Evolutionary conservation across 306 rosid species (phyloP).

Genomic region (cucumber (Cucumis sativus)): Cucumber_9930_V3 NC_026659.2:24564001-24564500

Average conservation of each 20-base stretch:
- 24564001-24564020: constrained; percentile 79
- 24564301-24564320: background rate
- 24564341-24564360: no score
- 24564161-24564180: constrained; percentile 46
- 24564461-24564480: background rate
- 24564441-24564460: no score
- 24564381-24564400: no score
- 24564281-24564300: constrained; percentile 34
- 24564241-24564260: constrained; percentile 52
- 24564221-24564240: constrained; percentile 60
- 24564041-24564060: constrained; percentile 7
- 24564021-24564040: constrained; percentile 45
- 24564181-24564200: constrained; percentile 64
- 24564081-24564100: constrained; percentile 51
- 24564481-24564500: background rate
- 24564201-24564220: constrained; percentile 62
- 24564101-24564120: constrained; percentile 72
- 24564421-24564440: no score
- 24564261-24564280: constrained; percentile 75
- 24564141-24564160: constrained; percentile 66
- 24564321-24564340: background rate
- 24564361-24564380: no score
- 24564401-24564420: no score
- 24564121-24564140: constrained; percentile 63
- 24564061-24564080: constrained; percentile 44